A percentile compares a stretch with the other conserved stretches of the same genome.
Evolutionary conservation across 495 filamentous ascomycete genomes (phyloP).

Genomic region (Astrothelium subdiscretum): DNA sequence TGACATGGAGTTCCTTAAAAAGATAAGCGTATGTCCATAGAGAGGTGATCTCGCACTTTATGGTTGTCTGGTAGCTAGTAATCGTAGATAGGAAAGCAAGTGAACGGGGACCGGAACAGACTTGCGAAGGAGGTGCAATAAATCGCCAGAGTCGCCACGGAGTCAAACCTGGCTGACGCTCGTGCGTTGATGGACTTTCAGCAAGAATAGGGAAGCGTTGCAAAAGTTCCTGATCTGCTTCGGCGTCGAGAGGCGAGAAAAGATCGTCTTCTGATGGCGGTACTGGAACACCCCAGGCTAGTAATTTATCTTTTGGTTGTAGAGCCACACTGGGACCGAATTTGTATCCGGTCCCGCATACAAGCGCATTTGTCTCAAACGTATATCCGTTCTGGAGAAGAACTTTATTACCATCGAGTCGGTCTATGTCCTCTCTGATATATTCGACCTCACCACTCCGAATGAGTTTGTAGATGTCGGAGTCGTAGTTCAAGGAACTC

Average conservation of each 20-base stretch:
- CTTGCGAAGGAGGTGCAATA: conserved; percentile 19
- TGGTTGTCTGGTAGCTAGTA: conserved; percentile 12
- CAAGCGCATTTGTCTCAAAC: conserved; percentile 50
- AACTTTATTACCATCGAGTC: conserved; percentile 38
- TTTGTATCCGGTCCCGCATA: conserved; percentile 38
- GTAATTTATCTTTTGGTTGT: conserved; percentile 31
- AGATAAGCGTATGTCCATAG: conserved; percentile 33
- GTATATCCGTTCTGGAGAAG: conserved; percentile 44
- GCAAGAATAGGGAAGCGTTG: conserved; percentile 51
- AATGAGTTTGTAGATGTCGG: conserved; percentile 6
- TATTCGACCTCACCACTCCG: background rate
- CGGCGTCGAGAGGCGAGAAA: conserved; percentile 13
- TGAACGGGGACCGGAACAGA: conserved; percentile 6
- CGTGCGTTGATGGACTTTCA: conserved; percentile 28
- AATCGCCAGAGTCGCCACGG: conserved; percentile 23
- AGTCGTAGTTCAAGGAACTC: background rate
- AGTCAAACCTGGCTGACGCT: background rate
- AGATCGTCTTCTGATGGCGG: background rate
- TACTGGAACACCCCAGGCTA: conserved; percentile 16
- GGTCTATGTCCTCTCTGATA: conserved; percentile 37
- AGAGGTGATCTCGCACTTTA: conserved; percentile 16
- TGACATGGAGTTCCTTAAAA: conserved; percentile 28
- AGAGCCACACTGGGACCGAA: conserved; percentile 51
- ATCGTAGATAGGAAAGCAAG: conserved; percentile 18
- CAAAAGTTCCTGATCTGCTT: conserved; percentile 58